A percentile compares a stretch with the other conserved stretches of the same genome.
These are phyloP conservation scores for Suhomyces canberraensis DNA, from an alignment of 805 yeast species.

Conservation along the genomic window DNA sequence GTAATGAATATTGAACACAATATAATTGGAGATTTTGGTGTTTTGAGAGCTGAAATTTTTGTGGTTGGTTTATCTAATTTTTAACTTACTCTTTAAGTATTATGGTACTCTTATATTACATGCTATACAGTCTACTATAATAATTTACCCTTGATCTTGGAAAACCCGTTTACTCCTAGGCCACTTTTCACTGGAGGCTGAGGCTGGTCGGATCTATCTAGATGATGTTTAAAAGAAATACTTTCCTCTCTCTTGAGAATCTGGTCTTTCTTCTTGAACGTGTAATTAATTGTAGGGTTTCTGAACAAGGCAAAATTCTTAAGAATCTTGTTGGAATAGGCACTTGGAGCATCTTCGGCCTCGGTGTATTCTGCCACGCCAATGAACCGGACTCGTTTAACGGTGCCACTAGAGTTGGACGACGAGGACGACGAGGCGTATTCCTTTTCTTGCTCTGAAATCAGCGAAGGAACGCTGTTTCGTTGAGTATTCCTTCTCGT, in stretches of 20 bases:
- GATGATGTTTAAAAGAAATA: constrained; percentile 25
- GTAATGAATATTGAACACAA: too few species aligned
- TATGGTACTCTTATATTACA: too few species aligned
- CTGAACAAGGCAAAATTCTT: constrained; percentile 38
- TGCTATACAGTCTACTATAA: too few species aligned
- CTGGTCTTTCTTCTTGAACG: constrained; percentile 34
- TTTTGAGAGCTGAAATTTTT: too few species aligned
- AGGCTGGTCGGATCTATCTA: constrained; percentile 5
- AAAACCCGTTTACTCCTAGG: constrained; percentile 12
- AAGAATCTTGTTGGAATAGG: constrained; percentile 32
- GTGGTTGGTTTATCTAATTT: too few species aligned
- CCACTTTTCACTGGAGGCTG: too few species aligned
- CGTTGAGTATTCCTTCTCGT: constrained; percentile 29
- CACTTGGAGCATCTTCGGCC: constrained; percentile 55
- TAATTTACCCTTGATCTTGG: constrained; percentile 21
- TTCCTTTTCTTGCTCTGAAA: not conserved
- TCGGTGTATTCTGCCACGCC: constrained; percentile 52
- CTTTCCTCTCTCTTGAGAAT: constrained; percentile 40
- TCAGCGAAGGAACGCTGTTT: constrained; percentile 23
- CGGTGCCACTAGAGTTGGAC: constrained; percentile 3
- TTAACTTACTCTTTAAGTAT: too few species aligned
- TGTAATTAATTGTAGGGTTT: constrained; percentile 8
- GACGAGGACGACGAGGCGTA: constrained; percentile 8
- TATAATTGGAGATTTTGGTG: too few species aligned
- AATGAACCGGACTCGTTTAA: constrained; percentile 48